phyloP scores from a whole-genome alignment of 352 stramenopile species.

The Thalassiosira allenii region DNA sequence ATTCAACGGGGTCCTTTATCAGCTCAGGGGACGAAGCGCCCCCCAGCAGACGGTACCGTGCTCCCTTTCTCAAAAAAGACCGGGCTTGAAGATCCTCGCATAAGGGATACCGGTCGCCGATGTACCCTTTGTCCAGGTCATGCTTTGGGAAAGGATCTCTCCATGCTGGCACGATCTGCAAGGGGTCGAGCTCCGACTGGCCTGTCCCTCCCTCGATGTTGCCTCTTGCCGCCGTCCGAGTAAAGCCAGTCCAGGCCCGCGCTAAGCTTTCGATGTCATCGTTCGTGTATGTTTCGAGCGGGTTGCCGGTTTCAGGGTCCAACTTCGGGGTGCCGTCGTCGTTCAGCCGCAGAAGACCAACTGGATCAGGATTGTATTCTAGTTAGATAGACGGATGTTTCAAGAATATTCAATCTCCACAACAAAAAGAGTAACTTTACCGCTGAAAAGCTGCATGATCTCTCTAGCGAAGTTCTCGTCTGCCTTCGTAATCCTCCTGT shows the following conservation, averaged over 20 bases:
- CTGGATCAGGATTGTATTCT: too few species aligned
- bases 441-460: conserved; percentile 79
- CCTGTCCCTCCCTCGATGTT: conserved; percentile 35
- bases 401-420: not conserved
- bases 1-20: conserved; percentile 52
- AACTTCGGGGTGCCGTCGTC: conserved; percentile 72
- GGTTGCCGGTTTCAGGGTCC: conserved; percentile 45
- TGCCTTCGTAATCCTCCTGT: conserved; percentile 31
- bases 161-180: conserved; percentile 58
- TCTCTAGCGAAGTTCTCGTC: conserved; percentile 66
- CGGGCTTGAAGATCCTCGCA: conserved; percentile 63
- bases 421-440: too few species aligned
- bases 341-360: conserved; percentile 70
- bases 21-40: conserved; percentile 44
- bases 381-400: too few species aligned
- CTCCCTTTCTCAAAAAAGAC: conserved; percentile 66
- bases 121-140: conserved; percentile 62
- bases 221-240: conserved; percentile 27
- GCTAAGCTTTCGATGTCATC: conserved; percentile 72
- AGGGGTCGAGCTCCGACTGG: conserved; percentile 57
- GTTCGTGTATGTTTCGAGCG: conserved; percentile 69
- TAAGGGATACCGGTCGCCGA: conserved; percentile 75
- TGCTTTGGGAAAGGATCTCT: conserved; percentile 79
- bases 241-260: conserved; percentile 72
- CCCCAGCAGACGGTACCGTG: conserved; percentile 63